Base-by-base conservation (phyloP, 306 rosid species). In the Notholithocarpus densiflorus region DNA sequence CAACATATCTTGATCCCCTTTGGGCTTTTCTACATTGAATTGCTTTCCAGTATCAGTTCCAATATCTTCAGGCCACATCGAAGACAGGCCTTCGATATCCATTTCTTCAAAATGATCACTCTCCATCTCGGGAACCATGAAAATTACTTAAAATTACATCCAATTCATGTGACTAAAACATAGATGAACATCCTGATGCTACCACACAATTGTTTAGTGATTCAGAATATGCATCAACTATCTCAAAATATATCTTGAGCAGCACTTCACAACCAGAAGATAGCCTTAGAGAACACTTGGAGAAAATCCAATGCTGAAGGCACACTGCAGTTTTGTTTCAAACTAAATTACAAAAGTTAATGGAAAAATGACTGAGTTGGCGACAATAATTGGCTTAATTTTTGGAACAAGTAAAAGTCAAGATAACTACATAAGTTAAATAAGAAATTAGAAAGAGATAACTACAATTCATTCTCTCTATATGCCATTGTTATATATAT, bases 31-130 rank as follows among this genome's bases (percentile, higher is more conserved):
- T 20, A 96, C 91, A 18, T 96, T 96, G 79, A 96, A 96, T 75
- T 93, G 97, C 73, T 90, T 96, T 8, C 96, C 94, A 52, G 75
- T 90, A 61, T 93, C 93, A n/a, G 83, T 79, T 64, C 89, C 91
- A 56, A 93, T 85, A 77, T 96, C 99, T 75, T 96, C 99, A 13
- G 98, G 99, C 99, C 99, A 96, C 99, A 96, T 93, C 14, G 99
- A 96, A 79, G 94, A 75, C 43, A 95, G 91, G 83, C 65, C 84
- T 81, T 94, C 99, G 51, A 90, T 79, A 56, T 89, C 98, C 97
- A 89, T 90, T 61, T 93, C 99, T 73, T 96, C 97, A 53, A 90
- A 84, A 74, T 72, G 86, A 18, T 88, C 90, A 55, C 82, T 80
- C 82, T 91, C 99, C 97, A 91, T 91, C 83, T 93, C 96, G 77